A percentile compares a stretch with the other conserved stretches of the same genome.
Conservation (phyloP, 148 eudicot genomes). For the Mesembryanthemum crystallinum region DNA sequence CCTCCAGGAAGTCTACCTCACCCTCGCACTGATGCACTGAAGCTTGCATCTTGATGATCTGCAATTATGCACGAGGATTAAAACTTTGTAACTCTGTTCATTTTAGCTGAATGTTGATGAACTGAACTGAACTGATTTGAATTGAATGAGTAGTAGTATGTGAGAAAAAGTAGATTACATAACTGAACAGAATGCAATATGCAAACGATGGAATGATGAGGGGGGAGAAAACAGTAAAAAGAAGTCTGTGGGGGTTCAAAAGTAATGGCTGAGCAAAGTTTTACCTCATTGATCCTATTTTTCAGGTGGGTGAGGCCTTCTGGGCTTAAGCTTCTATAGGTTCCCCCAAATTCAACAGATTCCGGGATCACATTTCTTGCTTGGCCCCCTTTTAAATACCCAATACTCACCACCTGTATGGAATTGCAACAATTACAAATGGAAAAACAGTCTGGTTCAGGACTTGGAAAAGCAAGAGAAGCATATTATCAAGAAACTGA, state of each 20-base stretch:
- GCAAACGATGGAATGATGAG: too few relatives aligned
- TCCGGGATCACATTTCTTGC: slow-evolving; percentile 69
- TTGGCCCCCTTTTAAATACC: slow-evolving; percentile 50
- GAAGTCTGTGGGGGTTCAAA: too few relatives aligned
- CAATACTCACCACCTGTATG: slow-evolving; percentile 57
- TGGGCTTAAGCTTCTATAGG: slow-evolving; percentile 46
- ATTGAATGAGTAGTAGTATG: too few relatives aligned
- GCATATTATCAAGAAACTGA: background rate
- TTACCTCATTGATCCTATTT: slow-evolving; percentile 61
- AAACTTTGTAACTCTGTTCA: too few relatives aligned
- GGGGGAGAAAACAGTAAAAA: too few relatives aligned
- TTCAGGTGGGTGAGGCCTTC: slow-evolving; percentile 47
- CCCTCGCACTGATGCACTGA: slow-evolving; percentile 51
- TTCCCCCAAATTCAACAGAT: slow-evolving; percentile 56
- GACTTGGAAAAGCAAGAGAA: background rate
- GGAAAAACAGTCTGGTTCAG: background rate
- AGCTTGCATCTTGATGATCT: slow-evolving; percentile 62
- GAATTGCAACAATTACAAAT: slow-evolving; percentile 1
- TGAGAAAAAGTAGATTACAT: too few relatives aligned
- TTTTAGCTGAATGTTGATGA: too few relatives aligned
- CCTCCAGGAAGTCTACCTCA: slow-evolving; percentile 61
- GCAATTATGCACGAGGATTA: background rate
- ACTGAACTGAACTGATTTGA: too few relatives aligned
- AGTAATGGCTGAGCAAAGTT: background rate
- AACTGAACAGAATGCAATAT: too few relatives aligned